Evolutionary conservation across 371 early-diverging fungal genomes (phyloP), one percentile per base, ranked within the genome.

Genomic region (Apophysomyces sp.): DNA sequence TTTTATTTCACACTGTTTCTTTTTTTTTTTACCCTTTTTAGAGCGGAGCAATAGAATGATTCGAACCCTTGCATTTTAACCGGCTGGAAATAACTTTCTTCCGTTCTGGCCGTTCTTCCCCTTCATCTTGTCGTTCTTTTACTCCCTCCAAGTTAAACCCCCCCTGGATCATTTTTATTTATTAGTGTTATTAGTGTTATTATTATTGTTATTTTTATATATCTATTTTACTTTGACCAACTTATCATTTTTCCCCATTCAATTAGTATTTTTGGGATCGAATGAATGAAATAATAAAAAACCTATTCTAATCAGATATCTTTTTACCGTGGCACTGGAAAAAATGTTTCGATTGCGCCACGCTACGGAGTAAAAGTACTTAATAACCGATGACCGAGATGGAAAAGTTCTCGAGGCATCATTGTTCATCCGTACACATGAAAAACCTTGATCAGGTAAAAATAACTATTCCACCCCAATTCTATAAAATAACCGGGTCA

Each of bases 301-400:
- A 2, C 16, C 6, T 41, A n/a, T 41, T 34, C 13, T 11, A 13
- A 34, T 34, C 3, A 11, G 34, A 34, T 13, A 34, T 34, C 34
- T 8, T 34, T 13, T 34, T 34, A 34, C 8, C 34, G 34, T 34
- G 34, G 34, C 34, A 34, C 34, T 34, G 34, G 34, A 34, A 21
- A 21, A 21, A 44, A 44, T 44, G 49, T 44, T 44, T 44, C 49
- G 16, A 44, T 44, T 44, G 49, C 49, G 49, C 49, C 49, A 44
- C 49, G 21, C 9, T 44, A 44, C 49, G 49, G 49, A 44, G 49
- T 26, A 44, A 44, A 9, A 34, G 0, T 21, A 21, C 49, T 44
- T 21, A 44, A 18, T 44, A 44, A 44, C 49, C 49, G 49, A 44
- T 44, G 49, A 44, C 49, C 49, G 49, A 44, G 49, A 21, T 44